phyloP scores from a whole-genome alignment of 768 basidiomycete species.

The Megacollybia marginata region DNA sequence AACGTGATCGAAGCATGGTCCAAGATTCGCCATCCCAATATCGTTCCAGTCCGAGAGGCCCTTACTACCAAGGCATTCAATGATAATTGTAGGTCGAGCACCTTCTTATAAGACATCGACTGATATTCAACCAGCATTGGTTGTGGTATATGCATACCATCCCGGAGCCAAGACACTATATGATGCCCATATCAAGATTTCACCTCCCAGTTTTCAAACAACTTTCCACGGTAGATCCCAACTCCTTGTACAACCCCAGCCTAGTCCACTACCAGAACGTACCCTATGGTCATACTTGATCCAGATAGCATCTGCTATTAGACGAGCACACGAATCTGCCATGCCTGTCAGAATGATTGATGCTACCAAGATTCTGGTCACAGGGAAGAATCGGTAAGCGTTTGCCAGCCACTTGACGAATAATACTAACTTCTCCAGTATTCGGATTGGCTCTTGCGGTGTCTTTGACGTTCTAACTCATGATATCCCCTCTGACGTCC shows the following conservation, averaged over 20 bases:
- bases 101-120: conserved; percentile 1
- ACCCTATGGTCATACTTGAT: conserved; percentile 90
- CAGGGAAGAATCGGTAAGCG: conserved; percentile 77
- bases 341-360: conserved; percentile 80
- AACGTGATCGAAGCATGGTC: conserved; percentile 80
- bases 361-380: conserved; percentile 78
- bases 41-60: conserved; percentile 80
- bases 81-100: conserved; percentile 70
- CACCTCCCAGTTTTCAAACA: conserved; percentile 20
- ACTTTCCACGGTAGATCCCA: conserved; percentile 16
- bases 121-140: conserved; percentile 52
- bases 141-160: conserved; percentile 88
- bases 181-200: conserved; percentile 65
- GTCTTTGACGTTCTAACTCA: conserved; percentile 80
- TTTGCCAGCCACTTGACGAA: not conserved
- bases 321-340: conserved; percentile 74
- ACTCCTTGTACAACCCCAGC: conserved; percentile 14
- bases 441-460: conserved; percentile 84
- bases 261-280: conserved; percentile 57
- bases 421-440: conserved; percentile 27
- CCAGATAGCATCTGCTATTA: conserved; percentile 84
- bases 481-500: conserved; percentile 56
- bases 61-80: conserved; percentile 92
- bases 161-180: conserved; percentile 76
- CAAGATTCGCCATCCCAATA: conserved; percentile 74